Evolutionary conservation across 305 asterid genomes (phyloP), one percentile per base, ranked within the genome.

Genomic region (Fraxinus dipetala): DNA sequence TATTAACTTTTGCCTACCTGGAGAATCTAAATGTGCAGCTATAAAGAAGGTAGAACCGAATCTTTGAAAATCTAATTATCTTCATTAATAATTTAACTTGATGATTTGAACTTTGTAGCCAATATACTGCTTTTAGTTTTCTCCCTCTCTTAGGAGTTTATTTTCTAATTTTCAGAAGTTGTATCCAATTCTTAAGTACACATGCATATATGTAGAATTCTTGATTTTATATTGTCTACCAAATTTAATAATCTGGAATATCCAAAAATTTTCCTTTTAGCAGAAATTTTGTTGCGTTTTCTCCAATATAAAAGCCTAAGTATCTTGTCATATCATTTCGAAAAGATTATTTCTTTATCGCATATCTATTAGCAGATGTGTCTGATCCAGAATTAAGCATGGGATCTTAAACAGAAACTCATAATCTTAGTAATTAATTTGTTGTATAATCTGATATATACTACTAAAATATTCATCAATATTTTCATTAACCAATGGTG

Each of bases 401-500:
- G 20, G 73, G 38, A 28, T 67, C 75, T 78, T 77, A 69, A 83
- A 81, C 77, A 16, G 30, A 81, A 76, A 30, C 78, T 67, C 84
- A 86, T 61, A 69, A 75, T 76, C 87, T 82, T 84, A 81, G 31
- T 70, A 82, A 84, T 63, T 59, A 72, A 56, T 76, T 43, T 75
- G 77, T 81, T 56, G 61, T 83, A 78, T 83, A 24, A 80, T 80
- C 85, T 77, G 75, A 72, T 67, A 67, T 67, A 30, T 76, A 79
- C 82, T 79, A 80, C 88, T 85, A 88, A 77, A 79, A 81, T 76
- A 80, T 83, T 82, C 79, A 79, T 69, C 76, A 72, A 83, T 75
- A 72, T 65, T 75, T 80, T 82, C 63, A 81, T 85, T 82, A 85
- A 65, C 72, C 84, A 76, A 80, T 81, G 89, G 91, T 87, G 92